Conservation (phyloP, 2,329 filamentous ascomycete genomes). For the Hypoxylon sp. region DNA sequence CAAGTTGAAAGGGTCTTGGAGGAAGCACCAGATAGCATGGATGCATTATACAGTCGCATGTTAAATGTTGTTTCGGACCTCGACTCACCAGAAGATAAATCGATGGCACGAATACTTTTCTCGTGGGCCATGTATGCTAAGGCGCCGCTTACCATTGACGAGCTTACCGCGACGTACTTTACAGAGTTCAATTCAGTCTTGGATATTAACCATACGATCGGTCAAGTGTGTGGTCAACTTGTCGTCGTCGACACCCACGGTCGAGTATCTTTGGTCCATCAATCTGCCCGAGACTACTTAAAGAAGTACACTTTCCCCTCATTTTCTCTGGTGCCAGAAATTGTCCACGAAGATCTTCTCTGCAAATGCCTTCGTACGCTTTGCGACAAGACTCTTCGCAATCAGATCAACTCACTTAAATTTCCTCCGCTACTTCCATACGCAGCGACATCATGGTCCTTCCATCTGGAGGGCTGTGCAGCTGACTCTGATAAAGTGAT, state of each 20-base stretch:
- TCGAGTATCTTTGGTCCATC: neutral
- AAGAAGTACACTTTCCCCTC: neutral
- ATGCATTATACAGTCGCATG: neutral
- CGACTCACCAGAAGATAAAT: neutral
- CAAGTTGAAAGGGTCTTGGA: neutral
- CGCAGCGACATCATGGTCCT: neutral
- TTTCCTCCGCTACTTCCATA: neutral
- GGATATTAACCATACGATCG: neutral
- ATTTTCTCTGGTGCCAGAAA: neutral
- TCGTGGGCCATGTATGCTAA: neutral
- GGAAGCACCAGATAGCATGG: neutral
- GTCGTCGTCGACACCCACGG: neutral
- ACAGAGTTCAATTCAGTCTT: neutral
- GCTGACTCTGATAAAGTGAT: neutral
- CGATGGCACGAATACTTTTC: neutral
- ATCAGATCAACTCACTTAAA: neutral
- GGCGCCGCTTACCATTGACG: neutral
- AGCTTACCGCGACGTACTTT: neutral
- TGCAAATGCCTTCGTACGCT: neutral
- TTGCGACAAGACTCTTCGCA: neutral
- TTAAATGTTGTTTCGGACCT: neutral
- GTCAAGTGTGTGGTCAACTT: neutral
- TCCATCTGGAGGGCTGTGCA: neutral
- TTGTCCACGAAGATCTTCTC: neutral
- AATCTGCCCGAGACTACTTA: neutral